Evolutionary conservation across 768 basidiomycete species (phyloP), one percentile per base, ranked within the genome.

Genomic region (Cantharellus cinnabarinus): DNA sequence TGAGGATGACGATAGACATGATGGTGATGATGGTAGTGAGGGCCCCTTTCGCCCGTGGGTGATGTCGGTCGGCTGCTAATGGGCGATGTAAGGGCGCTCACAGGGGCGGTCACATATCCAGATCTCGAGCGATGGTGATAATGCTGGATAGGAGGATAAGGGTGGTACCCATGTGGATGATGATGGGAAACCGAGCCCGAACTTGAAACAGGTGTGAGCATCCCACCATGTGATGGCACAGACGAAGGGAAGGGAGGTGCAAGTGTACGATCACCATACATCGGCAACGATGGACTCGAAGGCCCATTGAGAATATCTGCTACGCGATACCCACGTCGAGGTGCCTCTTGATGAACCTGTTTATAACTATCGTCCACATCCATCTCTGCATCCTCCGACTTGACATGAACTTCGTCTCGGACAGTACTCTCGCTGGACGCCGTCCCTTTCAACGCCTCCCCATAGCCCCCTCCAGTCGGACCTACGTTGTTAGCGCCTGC

Each of bases 101-200:
- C 56, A 5, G 56, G 56, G 5, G 56, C 56, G 15, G 56, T 57
- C 38, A 42, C 40, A 35, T 57, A 57, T 41, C 56, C 56, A 10
- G 14, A 14, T 54, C 14, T 10, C 10, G 38, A 10, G 38, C 14
- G 52, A 38, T 38, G 52, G 10, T 10, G 10, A 54, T 10, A 35
- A 38, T 14, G 52, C 14, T 14, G 34, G 7, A 54, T 14, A 10
- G 14, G 52, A 48, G 44, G 44, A 37, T 54, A 38, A 54, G 10
- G 52, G 52, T 54, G 10, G 14, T 38, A 54, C 1, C 14, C 10
- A 2, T 54, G 52, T 14, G 10, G 7, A 38, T 54, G 7, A 54
- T 54, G 52, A 35, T 54, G 44, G 10, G 44, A 54, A 14, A 37
- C 35, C 2, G 14, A 37, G 34, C 34, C 14, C 14, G 44, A 10